Base-by-base conservation (phyloP, 2,329 filamentous ascomycete genomes). In the Pseudopyricularia javanii region DNA sequence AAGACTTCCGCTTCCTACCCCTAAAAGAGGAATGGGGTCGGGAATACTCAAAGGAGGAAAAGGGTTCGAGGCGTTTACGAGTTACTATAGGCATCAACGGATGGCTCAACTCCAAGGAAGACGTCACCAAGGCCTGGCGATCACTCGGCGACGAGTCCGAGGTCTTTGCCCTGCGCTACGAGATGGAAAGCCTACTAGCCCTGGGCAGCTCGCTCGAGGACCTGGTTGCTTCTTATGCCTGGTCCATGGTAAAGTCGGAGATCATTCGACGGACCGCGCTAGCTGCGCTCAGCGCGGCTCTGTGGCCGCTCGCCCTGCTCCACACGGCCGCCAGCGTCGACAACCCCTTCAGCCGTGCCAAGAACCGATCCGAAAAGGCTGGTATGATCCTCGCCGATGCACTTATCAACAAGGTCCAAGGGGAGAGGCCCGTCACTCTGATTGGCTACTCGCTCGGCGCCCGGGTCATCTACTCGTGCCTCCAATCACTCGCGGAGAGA, bases 11-110 rank as follows among this genome's bases (percentile, higher is more conserved):
- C 20, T 95, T 96, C 63, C 74, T 95, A 1, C 89, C 89, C 0
- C 77, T 94, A 15, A 74, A 77, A 30, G 69, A 70, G 5, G 66
- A 73, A 53, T 69, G 64, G 64, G 70, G 70, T 6, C 53, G 60
- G 8, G 61, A 59, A 2, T 63, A 62, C 47, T 57, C 62, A 28
- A 62, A 64, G 14, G 61, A 61, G 3, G 59, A 65, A 28, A 60
- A 64, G 12, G 60, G 69, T 28, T 61, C 66, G 7, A 70, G 74
- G 4, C 77, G 85, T 3, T 70, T 95, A 3, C 79, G 89, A 11
- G 83, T 96, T 3, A 90, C 87, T 0, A 88, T 96, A 54, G 88
- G 88, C 8, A 82, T 95, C 57, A 91, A 88, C 55, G 91, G 91
- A 34, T 95, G 90, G 91, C 74, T 95, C 12, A 84, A 79, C 2